Evolutionary conservation across 257 asterid species (phyloP), one percentile per base, ranked within the genome.

Genomic region (Solanum bulbocastanum): DNA sequence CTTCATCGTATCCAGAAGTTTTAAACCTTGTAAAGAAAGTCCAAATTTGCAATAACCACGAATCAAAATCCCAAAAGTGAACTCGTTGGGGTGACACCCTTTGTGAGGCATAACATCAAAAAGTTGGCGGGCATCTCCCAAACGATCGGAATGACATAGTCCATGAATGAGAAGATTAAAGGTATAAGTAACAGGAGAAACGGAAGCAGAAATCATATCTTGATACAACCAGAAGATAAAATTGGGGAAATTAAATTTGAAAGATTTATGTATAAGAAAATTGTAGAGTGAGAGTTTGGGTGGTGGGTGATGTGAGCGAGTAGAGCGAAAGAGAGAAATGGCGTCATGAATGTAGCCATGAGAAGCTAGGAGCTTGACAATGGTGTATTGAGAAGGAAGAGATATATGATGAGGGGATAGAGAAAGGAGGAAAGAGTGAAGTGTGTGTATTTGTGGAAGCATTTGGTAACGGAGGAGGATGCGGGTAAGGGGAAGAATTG

Each of bases 1-100:
- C 89, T 87, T 94, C 98, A 96, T 94, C 66, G 86, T 83, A 86
- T 91, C 94, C 91, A 96, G 90, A 91, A 96, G 93, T 92, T 93
- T 95, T 95, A 95, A 88, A 72, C 96, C 98, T 91, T 92, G 87
- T 72, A 10, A 85, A 87, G 87, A 88, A 89, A 93, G 91, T 42
- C 98, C 96, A 33, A 81, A 83, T 66, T 88, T 92, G 87, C 98
- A 96, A 78, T 96, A 97, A 27, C 98, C 99, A n/a, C 95, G 95
- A 25, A 92, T 89, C 95, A 97, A 92, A 89, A 97, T 92, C 44
- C 98, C 98, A 32, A 93, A 97, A 83, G 90, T 95, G 87, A 91
- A 94, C 90, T 91, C 96, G 79, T 97, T 95, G 71, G 99, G 99
- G 74, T 85, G 90, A 88, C 98, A 95, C 14, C 94, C 98, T 90